Conservation (phyloP, 768 basidiomycete species). For the Agrocybe praecox region DNA sequence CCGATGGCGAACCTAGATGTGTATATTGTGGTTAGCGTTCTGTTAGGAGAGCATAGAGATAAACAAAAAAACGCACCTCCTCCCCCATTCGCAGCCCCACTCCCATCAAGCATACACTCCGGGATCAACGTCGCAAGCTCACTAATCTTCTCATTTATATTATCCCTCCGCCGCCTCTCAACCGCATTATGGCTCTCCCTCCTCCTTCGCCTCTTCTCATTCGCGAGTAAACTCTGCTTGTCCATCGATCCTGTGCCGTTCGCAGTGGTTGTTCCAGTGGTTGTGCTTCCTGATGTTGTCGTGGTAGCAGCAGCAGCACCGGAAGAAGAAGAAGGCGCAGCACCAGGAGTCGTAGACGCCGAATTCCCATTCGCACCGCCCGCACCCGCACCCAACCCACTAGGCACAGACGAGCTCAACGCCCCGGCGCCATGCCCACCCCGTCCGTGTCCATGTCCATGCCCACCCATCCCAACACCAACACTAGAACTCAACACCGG, state of each 20-base stretch:
- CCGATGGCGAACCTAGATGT: conserved; percentile 9
- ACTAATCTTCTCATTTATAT: conserved; percentile 94
- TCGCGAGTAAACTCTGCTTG: conserved; percentile 64
- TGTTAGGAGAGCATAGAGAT: neutral
- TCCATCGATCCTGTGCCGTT: conserved; percentile 23
- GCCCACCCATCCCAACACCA: neutral
- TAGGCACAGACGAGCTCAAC: conserved; percentile 1
- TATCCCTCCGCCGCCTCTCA: conserved; percentile 83
- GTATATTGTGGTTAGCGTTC: neutral
- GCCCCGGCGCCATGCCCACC: neutral
- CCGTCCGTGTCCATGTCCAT: conserved; percentile 1
- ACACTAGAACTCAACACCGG: neutral
- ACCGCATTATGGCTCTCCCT: conserved; percentile 93
- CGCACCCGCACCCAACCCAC: too few relatives aligned
- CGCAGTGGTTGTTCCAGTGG: too few relatives aligned
- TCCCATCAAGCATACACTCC: conserved; percentile 72
- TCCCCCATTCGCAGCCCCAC: conserved; percentile 7
- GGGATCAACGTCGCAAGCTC: conserved; percentile 90
- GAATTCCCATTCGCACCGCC: neutral
- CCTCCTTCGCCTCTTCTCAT: conserved; percentile 80
- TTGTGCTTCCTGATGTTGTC: too few relatives aligned
- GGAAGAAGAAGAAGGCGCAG: too few relatives aligned
- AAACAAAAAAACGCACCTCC: conserved; percentile 11
- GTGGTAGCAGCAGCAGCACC: neutral
- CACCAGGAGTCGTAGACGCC: too few relatives aligned